phyloP scores from a whole-genome alignment of 441 rosid species.

The Mallotus repandus region DNA sequence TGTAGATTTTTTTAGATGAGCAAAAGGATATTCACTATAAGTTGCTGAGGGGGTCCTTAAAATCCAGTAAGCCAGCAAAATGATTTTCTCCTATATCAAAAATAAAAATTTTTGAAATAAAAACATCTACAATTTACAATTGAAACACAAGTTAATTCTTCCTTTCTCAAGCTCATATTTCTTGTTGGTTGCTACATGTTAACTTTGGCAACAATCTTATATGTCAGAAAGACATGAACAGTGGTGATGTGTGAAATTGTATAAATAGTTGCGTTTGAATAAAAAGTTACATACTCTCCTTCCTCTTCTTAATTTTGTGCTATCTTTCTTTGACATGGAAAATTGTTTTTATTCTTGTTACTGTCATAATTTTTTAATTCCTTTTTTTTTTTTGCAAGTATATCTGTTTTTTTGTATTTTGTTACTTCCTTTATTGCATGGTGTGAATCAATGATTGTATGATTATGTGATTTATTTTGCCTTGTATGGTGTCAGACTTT shows the following conservation, averaged over 20 bases:
- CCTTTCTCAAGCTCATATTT: no score
- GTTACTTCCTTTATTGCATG: not conserved
- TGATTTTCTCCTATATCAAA: not conserved
- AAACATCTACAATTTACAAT: not conserved
- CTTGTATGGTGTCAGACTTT: no score
- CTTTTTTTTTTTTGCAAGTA: not conserved
- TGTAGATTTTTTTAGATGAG: not conserved
- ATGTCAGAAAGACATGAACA: not conserved
- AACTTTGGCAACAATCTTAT: not conserved
- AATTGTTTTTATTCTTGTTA: no score
- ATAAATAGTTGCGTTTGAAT: not conserved
- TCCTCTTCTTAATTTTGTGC: not conserved
- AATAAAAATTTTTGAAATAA: not conserved
- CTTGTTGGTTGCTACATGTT: not conserved
- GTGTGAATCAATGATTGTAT: not conserved
- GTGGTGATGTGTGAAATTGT: not conserved
- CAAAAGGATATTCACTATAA: not conserved
- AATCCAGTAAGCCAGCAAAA: not conserved
- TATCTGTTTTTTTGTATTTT: not conserved
- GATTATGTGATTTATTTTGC: no score
- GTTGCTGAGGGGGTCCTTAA: not conserved
- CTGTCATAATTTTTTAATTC: no score
- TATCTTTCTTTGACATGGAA: not conserved
- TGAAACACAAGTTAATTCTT: not conserved
- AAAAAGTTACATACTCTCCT: not conserved